phyloP scores from a whole-genome alignment of 2,329 filamentous ascomycete genomes.

The Hypoxylon sp. region DNA sequence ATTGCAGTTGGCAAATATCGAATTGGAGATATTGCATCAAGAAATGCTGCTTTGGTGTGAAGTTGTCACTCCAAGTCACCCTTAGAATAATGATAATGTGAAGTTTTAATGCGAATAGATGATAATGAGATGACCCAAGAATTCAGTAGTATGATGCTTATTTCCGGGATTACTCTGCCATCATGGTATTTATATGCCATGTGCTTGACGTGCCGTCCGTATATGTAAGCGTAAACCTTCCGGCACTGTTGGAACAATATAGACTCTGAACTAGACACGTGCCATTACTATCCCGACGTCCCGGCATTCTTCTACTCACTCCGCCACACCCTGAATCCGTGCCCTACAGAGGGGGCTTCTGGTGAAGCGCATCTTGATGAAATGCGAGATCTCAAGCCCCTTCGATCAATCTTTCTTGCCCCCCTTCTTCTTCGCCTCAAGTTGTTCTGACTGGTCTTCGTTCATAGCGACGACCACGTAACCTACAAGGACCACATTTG shows the following conservation, averaged over 20 bases:
- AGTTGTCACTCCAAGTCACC: neutral
- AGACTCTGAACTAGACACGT: neutral
- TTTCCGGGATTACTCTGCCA: neutral
- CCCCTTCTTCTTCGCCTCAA: slow-evolving; percentile 60
- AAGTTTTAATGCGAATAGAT: neutral
- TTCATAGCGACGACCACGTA: slow-evolving; percentile 93
- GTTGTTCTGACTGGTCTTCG: slow-evolving; percentile 76
- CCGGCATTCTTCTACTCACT: neutral
- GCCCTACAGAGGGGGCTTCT: neutral
- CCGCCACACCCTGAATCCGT: neutral
- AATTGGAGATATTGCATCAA: slow-evolving; percentile 15
- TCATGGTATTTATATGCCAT: neutral
- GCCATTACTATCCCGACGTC: neutral
- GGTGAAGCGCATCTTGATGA: neutral
- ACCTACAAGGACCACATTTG: slow-evolving; percentile 90
- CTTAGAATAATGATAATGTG: neutral
- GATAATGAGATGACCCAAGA: neutral
- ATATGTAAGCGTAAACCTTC: neutral
- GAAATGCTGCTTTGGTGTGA: slow-evolving; percentile 5
- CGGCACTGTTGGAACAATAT: neutral
- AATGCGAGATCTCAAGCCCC: neutral
- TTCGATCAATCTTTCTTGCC: slow-evolving; percentile 62
- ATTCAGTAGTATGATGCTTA: neutral
- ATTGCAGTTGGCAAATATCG: slow-evolving; percentile 29
- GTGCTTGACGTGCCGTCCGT: neutral